phyloP scores from a whole-genome alignment of 306 rosid species.

The Ormosia emarginata region DNA sequence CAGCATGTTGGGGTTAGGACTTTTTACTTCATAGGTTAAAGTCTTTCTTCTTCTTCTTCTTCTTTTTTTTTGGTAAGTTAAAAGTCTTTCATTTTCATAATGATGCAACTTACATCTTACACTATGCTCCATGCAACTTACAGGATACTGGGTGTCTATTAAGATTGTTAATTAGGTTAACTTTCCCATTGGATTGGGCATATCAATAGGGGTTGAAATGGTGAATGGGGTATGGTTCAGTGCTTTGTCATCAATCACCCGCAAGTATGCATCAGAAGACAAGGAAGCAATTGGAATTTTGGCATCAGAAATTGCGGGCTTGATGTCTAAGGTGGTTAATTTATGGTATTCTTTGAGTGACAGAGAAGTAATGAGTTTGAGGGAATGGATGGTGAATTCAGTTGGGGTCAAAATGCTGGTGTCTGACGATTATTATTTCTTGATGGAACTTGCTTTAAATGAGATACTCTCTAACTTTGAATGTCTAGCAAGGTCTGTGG shows the following conservation, averaged over 20 bases:
- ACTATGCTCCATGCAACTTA: background rate
- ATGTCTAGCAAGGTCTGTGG: conserved; percentile 51
- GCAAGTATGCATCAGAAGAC: conserved; percentile 42
- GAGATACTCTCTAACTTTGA: conserved; percentile 61
- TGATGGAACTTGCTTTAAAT: conserved; percentile 63
- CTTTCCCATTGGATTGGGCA: background rate
- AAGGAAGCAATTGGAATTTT: conserved; percentile 63
- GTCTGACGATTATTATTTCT: conserved; percentile 51
- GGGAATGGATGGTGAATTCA: conserved; percentile 47
- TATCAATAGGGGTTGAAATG: conserved; percentile 41
- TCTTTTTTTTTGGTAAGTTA: background rate
- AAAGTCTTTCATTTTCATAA: background rate
- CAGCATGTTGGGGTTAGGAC: background rate
- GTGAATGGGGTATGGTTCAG: conserved; percentile 41
- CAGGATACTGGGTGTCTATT: conserved; percentile 27
- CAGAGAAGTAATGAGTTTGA: conserved; percentile 40
- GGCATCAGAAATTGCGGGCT: conserved; percentile 64
- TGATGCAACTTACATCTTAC: background rate
- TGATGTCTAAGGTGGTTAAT: conserved; percentile 70
- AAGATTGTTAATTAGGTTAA: conserved; percentile 1
- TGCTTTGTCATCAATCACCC: conserved; percentile 39
- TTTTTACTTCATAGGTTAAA: background rate
- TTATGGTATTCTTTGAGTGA: conserved; percentile 73
- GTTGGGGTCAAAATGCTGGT: conserved; percentile 60
- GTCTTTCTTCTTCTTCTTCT: too few relatives aligned